phyloP scores from a whole-genome alignment of 78 protist species.

The Dictyostelium intermedium region DNA sequence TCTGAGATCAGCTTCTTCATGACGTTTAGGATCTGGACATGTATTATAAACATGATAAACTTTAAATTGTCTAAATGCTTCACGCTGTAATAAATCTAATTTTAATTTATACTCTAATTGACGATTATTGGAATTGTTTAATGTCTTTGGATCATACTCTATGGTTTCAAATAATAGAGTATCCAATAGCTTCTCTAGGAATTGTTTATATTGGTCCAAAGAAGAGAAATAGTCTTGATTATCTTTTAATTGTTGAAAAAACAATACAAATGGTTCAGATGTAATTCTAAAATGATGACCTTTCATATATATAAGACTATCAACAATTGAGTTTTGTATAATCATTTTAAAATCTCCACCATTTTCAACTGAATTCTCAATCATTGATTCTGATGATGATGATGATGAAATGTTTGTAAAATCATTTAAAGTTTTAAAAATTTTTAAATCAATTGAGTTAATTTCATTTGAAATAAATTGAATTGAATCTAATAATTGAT shows the following conservation, averaged over 20 bases:
- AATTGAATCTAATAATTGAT: constrained; percentile 18
- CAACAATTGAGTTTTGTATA: not conserved
- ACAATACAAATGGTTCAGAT: not conserved
- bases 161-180: not conserved
- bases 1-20: constrained; percentile 4
- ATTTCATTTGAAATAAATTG: constrained; percentile 7
- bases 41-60: constrained; percentile 36
- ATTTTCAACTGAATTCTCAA: not conserved
- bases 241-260: not conserved
- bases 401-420: not conserved
- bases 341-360: not conserved
- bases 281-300: constrained; percentile 17
- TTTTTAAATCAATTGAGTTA: not conserved
- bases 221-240: not conserved
- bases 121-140: not conserved
- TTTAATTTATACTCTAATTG: constrained; percentile 4
- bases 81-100: constrained; percentile 25
- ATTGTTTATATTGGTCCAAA: not conserved
- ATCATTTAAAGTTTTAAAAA: constrained; percentile 10
- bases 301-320: constrained; percentile 28
- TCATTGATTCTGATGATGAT: not conserved
- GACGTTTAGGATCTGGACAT: constrained; percentile 32
- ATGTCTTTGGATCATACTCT: not conserved
- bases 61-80: constrained; percentile 57
- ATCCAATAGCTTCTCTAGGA: not conserved